Percentiles rank a stretch among this genome's conserved stretches.
phyloP scores from a whole-genome alignment of 179 eudicot genomes.

The Drosera spatulata region DNA sequence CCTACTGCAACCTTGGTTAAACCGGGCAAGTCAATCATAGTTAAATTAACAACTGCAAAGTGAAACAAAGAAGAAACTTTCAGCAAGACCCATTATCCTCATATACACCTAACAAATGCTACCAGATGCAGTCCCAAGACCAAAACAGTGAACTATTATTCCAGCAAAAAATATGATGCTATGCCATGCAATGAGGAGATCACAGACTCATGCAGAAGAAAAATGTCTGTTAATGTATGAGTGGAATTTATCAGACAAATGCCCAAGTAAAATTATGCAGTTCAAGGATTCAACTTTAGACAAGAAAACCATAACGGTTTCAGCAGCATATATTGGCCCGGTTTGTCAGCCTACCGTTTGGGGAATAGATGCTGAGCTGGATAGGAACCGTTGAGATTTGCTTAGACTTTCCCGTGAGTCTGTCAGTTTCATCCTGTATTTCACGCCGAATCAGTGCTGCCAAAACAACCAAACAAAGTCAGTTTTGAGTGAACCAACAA shows the following conservation, averaged over 20 bases:
- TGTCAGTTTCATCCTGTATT: slow-evolving; percentile 63
- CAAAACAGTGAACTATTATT: not conserved
- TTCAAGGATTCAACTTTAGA: no score
- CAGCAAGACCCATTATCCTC: not conserved
- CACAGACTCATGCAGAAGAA: no score
- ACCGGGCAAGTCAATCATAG: slow-evolving; percentile 75
- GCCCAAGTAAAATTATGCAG: not conserved
- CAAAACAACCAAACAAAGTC: slow-evolving; percentile 1
- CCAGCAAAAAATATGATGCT: no score
- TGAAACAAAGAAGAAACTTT: not conserved
- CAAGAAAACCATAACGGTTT: no score
- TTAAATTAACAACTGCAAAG: slow-evolving; percentile 64
- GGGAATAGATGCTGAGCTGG: slow-evolving; percentile 54
- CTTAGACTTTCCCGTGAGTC: slow-evolving; percentile 43
- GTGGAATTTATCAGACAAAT: no score
- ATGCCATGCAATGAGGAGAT: no score
- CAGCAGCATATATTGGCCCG: no score
- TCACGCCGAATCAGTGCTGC: slow-evolving; percentile 55
- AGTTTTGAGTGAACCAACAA: no score
- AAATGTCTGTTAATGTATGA: no score
- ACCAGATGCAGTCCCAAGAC: no score
- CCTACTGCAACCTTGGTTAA: slow-evolving; percentile 81
- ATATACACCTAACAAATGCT: no score
- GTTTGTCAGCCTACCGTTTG: slow-evolving; percentile 24
- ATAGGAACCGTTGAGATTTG: slow-evolving; percentile 51